Conservation (phyloP, 106 monocot species). For the Vanilla planifolia region DNA sequence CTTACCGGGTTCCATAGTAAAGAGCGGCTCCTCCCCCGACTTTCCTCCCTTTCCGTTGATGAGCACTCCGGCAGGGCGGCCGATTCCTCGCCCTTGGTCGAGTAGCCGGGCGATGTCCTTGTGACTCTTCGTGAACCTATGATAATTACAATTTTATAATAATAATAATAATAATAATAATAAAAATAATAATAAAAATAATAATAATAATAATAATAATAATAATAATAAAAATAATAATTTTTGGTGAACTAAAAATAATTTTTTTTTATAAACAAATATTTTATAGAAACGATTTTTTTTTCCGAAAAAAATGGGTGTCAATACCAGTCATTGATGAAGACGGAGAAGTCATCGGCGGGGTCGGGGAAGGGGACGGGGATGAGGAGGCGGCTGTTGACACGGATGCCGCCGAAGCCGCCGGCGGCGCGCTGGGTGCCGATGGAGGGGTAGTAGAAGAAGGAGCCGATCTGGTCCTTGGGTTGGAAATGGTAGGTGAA, state of each 20-base stretch:
- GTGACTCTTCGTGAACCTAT: not conserved
- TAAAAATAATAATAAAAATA: too few relatives aligned
- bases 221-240: too few relatives aligned
- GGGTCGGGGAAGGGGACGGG: conserved; percentile 50
- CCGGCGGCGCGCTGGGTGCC: conserved; percentile 57
- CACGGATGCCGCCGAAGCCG: conserved; percentile 46
- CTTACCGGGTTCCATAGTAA: conserved; percentile 43
- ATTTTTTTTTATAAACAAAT: not conserved
- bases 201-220: too few relatives aligned
- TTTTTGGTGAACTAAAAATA: too few relatives aligned
- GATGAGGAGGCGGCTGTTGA: conserved; percentile 56
- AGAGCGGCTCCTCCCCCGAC: conserved; percentile 32
- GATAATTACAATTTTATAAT: too few relatives aligned
- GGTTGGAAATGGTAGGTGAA: conserved; percentile 70
- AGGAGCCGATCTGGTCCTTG: conserved; percentile 66
- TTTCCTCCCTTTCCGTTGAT: conserved; percentile 48
- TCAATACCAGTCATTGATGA: conserved; percentile 51
- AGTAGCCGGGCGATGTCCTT: conserved; percentile 19
- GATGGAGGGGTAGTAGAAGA: conserved; percentile 53
- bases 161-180: too few relatives aligned
- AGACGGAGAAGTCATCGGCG: conserved; percentile 48
- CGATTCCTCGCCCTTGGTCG: too few relatives aligned
- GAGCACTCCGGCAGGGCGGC: conserved; percentile 45
- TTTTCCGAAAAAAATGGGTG: too few relatives aligned
- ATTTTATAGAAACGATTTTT: too few relatives aligned